Evolutionary conservation across 768 basidiomycete species (phyloP), one percentile per base, ranked within the genome.

Genomic region (Leccinum boreale): DNA sequence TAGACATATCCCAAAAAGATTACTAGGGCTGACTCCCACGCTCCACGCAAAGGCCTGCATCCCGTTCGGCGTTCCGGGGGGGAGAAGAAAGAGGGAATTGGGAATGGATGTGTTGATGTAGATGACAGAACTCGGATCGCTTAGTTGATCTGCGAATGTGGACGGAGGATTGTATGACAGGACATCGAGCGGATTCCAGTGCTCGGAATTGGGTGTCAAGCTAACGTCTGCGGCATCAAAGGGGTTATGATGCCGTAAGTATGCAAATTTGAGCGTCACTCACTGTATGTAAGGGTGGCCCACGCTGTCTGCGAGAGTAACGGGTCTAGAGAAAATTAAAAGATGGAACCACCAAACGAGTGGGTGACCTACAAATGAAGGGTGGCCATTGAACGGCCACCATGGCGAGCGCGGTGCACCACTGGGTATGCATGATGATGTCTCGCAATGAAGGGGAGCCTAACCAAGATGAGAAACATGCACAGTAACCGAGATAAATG

Each of bases 341-440:
- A 62, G 52, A 67, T 66, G 60, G 57, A 19, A 64, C 54, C 39
- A 39, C 4, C 8, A 39, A n/a, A 39, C 39, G 39, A 39, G 39
- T 1, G 39, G 10, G 31, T 17, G 49, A 81, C 89, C 63, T 65
- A 94, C 94, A 98, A 59, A 89, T 81, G 71, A 95, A 98, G 15
- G 79, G 78, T 0, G 97, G 96, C 96, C 96, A 99, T 69, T 92
- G 82, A 21, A 98, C 93, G 33, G 96, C 92, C 54, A 98, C 86
- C 90, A 97, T 95, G 31, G 85, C 86, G 14, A 99, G 77, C 31
- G 87, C 82, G 42, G 92, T 83, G 70, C 89, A 92, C 89, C 91
- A 98, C 63, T 97, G 94, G 0, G 94, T 90, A 66, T 95, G 93
- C 71, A 93, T 90, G 51, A 98, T 82, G 52, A 99, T 81, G 71